phyloP scores from a whole-genome alignment of 2,329 filamentous ascomycete species.

The Clonostachys rhizophaga region DNA sequence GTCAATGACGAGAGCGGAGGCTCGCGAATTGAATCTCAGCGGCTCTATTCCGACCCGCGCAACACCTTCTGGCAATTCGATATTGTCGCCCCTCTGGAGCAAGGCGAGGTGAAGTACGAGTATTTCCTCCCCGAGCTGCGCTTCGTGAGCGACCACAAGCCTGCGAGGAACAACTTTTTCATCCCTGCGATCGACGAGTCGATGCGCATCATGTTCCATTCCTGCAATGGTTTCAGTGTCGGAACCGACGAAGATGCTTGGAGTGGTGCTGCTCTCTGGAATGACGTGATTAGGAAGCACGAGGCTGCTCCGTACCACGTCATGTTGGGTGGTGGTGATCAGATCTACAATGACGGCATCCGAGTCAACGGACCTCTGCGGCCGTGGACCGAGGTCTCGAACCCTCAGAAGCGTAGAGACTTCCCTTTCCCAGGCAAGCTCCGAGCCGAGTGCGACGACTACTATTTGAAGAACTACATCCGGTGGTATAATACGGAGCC shows the following conservation, averaged over 20 bases:
- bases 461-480: constrained; percentile 89
- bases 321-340: constrained; percentile 91
- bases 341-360: constrained; percentile 95
- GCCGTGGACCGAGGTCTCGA: constrained; percentile 78
- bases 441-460: constrained; percentile 79
- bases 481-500: constrained; percentile 77
- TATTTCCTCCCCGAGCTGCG: constrained; percentile 68
- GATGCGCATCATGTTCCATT: constrained; percentile 99
- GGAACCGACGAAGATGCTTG: constrained; percentile 81
- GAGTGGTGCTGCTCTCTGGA: constrained; percentile 91
- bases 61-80: constrained; percentile 94
- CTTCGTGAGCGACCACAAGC: constrained; percentile 52
- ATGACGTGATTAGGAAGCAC: constrained; percentile 84
- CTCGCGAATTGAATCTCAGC: constrained; percentile 30
- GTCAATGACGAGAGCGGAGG: constrained; percentile 18
- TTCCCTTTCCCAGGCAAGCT: constrained; percentile 75
- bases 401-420: constrained; percentile 75
- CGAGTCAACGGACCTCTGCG: constrained; percentile 78
- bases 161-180: constrained; percentile 68
- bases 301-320: constrained; percentile 83
- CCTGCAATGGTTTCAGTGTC: constrained; percentile 93
- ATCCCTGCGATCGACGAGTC: constrained; percentile 77
- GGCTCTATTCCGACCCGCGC: constrained; percentile 60
- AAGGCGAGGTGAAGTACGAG: constrained; percentile 69
- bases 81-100: constrained; percentile 69